Percentiles rank a stretch among this genome's conserved stretches.
These are phyloP conservation scores for Candida pseudoglaebosa DNA, from an alignment of 805 yeast species.

Conservation along the genomic window DNA sequence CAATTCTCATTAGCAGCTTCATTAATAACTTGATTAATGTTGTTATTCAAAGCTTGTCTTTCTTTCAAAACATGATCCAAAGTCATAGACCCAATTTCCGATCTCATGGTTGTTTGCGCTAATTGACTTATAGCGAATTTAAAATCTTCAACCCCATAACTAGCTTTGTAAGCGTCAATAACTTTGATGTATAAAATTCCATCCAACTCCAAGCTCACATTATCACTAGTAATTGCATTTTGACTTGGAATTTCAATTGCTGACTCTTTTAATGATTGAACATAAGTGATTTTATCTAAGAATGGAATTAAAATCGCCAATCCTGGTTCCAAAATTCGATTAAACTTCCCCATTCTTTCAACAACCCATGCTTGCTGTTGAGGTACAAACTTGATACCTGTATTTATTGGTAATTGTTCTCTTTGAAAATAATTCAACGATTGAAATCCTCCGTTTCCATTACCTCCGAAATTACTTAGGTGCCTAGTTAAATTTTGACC, in stretches of 20 bases:
- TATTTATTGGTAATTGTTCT: constrained; percentile 67
- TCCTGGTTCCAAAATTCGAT: constrained; percentile 66
- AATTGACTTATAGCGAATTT: constrained; percentile 80
- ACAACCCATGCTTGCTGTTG: constrained; percentile 91
- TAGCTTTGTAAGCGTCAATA: constrained; percentile 77
- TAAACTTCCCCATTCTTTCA: constrained; percentile 86
- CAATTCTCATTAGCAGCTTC: constrained; percentile 77
- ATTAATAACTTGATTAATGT: constrained; percentile 74
- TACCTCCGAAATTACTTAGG: constrained; percentile 1
- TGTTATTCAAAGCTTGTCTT: constrained; percentile 65
- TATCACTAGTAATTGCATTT: constrained; percentile 81
- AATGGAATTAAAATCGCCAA: constrained; percentile 69
- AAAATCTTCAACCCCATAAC: constrained; percentile 85
- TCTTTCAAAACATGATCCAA: constrained; percentile 76
- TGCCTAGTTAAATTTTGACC: neutral
- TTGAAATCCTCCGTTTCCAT: constrained; percentile 4
- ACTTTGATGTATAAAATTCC: constrained; percentile 79
- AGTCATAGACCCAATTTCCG: constrained; percentile 80
- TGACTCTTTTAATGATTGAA: constrained; percentile 74
- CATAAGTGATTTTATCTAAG: constrained; percentile 73
- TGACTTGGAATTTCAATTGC: constrained; percentile 86
- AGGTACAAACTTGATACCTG: constrained; percentile 74
- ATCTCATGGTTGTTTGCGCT: constrained; percentile 89
- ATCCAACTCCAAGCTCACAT: constrained; percentile 79
- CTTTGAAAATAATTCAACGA: constrained; percentile 55